phyloP scores from a whole-genome alignment of 805 yeast genomes.

The Hanseniaspora singularis region DNA sequence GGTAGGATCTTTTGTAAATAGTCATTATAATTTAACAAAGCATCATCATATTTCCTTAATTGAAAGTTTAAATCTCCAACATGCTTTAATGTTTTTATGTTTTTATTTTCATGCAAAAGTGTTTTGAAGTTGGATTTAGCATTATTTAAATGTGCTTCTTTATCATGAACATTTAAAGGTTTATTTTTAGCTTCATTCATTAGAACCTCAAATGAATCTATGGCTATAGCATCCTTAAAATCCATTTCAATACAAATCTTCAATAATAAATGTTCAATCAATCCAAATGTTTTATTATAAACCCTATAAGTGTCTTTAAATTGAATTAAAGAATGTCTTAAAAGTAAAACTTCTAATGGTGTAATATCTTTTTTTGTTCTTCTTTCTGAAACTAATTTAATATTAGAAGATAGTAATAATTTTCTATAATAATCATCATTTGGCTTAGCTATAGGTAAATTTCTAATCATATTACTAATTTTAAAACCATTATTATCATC shows the following conservation, averaged over 20 bases:
- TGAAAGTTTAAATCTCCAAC: slow-evolving; percentile 64
- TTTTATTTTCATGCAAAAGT: slow-evolving; percentile 41
- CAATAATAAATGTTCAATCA: slow-evolving; percentile 58
- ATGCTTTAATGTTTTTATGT: slow-evolving; percentile 65
- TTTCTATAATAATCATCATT: neutral
- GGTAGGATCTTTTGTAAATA: neutral
- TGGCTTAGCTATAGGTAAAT: slow-evolving; percentile 1
- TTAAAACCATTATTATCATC: neutral
- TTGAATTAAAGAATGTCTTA: slow-evolving; percentile 11
- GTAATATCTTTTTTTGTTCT: slow-evolving; percentile 20
- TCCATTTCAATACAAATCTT: slow-evolving; percentile 79
- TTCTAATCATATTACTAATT: slow-evolving; percentile 4
- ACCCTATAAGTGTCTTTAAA: slow-evolving; percentile 36
- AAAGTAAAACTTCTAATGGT: slow-evolving; percentile 14
- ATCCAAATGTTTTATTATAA: slow-evolving; percentile 43
- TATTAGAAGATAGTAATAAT: neutral
- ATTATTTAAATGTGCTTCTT: slow-evolving; percentile 45
- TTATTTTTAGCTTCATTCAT: slow-evolving; percentile 23
- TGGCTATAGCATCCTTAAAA: slow-evolving; percentile 64
- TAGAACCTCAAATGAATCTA: slow-evolving; percentile 57
- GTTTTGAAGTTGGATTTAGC: slow-evolving; percentile 52
- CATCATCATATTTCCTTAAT: slow-evolving; percentile 38
- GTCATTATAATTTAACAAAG: slow-evolving; percentile 29
- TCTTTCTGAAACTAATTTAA: neutral
- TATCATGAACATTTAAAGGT: slow-evolving; percentile 21